These are phyloP conservation scores for Aspergillus nomiae DNA, from an alignment of 2,329 filamentous ascomycete genomes.

Conservation along the genomic window DNA sequence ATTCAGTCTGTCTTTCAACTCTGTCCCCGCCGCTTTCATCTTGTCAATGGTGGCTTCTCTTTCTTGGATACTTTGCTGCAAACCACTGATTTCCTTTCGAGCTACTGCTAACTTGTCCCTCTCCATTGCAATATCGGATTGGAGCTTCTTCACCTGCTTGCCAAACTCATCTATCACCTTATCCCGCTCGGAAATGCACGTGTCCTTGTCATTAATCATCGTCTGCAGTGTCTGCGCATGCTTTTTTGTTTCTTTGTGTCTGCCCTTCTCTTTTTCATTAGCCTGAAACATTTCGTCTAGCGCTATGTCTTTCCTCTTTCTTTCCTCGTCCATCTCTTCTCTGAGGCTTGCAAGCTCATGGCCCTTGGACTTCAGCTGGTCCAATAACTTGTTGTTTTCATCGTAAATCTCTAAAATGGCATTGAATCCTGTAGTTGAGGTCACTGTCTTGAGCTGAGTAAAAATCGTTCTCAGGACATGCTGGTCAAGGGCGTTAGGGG, in stretches of 20 bases:
- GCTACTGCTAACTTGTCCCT: neutral
- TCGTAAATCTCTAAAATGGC: neutral
- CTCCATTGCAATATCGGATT: neutral
- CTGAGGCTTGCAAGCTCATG: neutral
- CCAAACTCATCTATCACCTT: neutral
- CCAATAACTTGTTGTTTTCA: neutral
- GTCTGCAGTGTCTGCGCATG: neutral
- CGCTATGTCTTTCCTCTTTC: neutral
- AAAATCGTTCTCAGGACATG: neutral
- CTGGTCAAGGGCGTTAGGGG: neutral
- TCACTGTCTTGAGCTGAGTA: neutral
- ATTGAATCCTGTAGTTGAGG: neutral
- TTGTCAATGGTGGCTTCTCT: neutral
- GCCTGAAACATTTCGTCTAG: accelerated
- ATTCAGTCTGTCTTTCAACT: neutral
- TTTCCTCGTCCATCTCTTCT: neutral
- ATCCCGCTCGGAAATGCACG: neutral
- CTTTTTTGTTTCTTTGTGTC: neutral
- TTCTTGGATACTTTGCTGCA: neutral
- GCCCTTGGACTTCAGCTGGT: neutral
- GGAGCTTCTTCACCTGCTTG: neutral
- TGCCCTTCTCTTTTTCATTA: neutral
- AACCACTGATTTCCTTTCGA: neutral
- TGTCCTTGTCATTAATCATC: neutral
- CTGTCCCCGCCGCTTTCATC: neutral